Evolutionary conservation across 225 moss, liverwort and hornwort species (phyloP), one percentile per base, ranked within the genome.

Genomic region (Polytrichum formosum): DNA sequence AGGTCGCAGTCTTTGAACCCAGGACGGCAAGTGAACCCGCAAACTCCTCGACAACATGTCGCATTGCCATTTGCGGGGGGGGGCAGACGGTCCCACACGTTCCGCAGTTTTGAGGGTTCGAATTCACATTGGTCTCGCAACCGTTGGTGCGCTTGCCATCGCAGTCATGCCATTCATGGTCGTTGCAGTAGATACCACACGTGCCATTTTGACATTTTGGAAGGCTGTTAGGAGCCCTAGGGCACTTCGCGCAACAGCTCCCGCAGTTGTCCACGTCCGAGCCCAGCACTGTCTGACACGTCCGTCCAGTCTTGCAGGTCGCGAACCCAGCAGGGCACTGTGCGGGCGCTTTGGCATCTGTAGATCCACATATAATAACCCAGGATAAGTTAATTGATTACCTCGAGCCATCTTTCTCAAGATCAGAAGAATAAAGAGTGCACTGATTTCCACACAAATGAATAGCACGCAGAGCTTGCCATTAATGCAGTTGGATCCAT

Each of bases 211-310:
- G 28, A 28, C 28, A 28, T 28, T 28, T 28, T 28, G 28, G 28
- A 28, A 28, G 28, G 26, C 54, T 19, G 19, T 28, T 27, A 68
- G 54, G 0, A 6, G 67, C 23, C 37, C 6, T 19, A 7, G 54
- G 54, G 27, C 67, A 68, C 19, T 55, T 68, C 13, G 7, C 18
- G 2, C 54, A 6, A 26, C 67, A 68, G 1, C 18, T 55, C 46
- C 54, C 27, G 7, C 54, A 68, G 19, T 68, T 68, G 27, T 55
- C 67, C 67, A 68, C 67, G 26, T 68, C 54, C 18, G 53, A 53
- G 25, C 53, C 26, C 54, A 54, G 53, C 18, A 25, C 19, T 0
- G 54, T 55, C 55, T 55, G 55, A 19, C 55, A 16, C 19, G 55
- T 16, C 17, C 1, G 19, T 16, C 19, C 55, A 16, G 13, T 55